Conservation (phyloP, 164 flowering plant genomes). For the Aristolochia contorta region DNA sequence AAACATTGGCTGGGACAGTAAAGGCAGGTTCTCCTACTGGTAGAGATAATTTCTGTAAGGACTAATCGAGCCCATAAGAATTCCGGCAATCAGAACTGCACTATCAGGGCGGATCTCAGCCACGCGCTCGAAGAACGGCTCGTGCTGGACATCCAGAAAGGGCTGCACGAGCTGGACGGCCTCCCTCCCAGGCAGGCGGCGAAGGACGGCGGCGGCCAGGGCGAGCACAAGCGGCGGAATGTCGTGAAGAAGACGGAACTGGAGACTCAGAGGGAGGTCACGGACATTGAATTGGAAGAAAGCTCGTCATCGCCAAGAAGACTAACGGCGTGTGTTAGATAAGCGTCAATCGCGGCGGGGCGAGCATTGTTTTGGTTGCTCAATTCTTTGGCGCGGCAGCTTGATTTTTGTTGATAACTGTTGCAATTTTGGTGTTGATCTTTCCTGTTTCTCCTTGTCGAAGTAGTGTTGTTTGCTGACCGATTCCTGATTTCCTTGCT, state of each 20-base stretch:
- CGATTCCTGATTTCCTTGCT: too few species aligned
- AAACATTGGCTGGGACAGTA: too few species aligned
- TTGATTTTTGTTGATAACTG: too few species aligned
- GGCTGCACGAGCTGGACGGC: constrained; percentile 43
- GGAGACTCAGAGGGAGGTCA: constrained; percentile 42
- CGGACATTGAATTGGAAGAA: constrained; percentile 46
- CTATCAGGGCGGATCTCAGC: constrained; percentile 63
- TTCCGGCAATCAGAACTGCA: too few species aligned
- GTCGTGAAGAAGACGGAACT: constrained; percentile 24
- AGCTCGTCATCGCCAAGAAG: constrained; percentile 25
- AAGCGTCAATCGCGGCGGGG: not conserved
- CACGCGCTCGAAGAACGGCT: constrained; percentile 62
- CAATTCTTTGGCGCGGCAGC: too few species aligned
- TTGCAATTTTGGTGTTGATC: too few species aligned
- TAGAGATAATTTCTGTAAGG: too few species aligned
- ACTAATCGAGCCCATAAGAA: too few species aligned
- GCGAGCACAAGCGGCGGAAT: not conserved
- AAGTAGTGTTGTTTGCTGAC: too few species aligned
- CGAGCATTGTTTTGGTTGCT: too few species aligned
- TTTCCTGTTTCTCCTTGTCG: too few species aligned
- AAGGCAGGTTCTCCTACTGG: too few species aligned
- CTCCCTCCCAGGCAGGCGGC: constrained; percentile 24
- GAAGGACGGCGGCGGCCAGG: not conserved
- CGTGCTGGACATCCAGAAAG: constrained; percentile 41
- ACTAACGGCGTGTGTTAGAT: constrained; percentile 35